phyloP scores from a whole-genome alignment of 1,139 yeast genomes.

The Kodamaea alishanica region DNA sequence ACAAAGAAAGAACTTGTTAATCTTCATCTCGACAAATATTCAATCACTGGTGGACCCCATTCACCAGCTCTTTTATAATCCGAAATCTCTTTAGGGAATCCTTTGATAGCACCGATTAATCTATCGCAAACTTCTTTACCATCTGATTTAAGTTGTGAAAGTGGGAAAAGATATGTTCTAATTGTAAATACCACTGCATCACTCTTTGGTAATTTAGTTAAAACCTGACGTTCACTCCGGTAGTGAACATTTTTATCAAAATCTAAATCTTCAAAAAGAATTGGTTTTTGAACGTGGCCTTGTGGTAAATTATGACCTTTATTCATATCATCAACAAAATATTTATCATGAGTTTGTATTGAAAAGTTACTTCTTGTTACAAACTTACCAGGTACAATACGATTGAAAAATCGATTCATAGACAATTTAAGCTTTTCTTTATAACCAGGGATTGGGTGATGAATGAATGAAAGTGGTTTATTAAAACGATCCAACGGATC shows the following conservation, averaged over 20 bases:
- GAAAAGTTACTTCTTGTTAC: constrained; percentile 63
- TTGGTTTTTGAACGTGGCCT: constrained; percentile 25
- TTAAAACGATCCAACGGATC: constrained; percentile 57
- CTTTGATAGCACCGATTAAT: constrained; percentile 38
- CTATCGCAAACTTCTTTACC: constrained; percentile 42
- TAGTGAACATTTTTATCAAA: constrained; percentile 52
- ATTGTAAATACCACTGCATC: constrained; percentile 56
- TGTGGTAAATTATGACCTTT: constrained; percentile 42
- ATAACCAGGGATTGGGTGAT: constrained; percentile 63
- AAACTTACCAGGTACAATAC: constrained; percentile 49
- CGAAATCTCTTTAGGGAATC: constrained; percentile 38
- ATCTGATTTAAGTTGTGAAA: constrained; percentile 50
- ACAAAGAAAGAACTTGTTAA: no score
- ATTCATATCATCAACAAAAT: constrained; percentile 50
- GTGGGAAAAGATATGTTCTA: constrained; percentile 64
- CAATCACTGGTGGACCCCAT: constrained; percentile 38
- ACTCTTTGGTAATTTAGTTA: constrained; percentile 55
- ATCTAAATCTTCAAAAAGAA: constrained; percentile 46
- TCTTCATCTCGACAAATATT: constrained; percentile 20
- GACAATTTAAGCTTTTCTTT: constrained; percentile 49
- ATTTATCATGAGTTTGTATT: constrained; percentile 51
- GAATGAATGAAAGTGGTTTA: constrained; percentile 51
- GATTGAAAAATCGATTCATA: constrained; percentile 59
- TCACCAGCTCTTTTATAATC: constrained; percentile 36
- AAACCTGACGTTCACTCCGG: constrained; percentile 59